Conservation (phyloP, 805 yeast species). For the Spathaspora passalidarum region DNA sequence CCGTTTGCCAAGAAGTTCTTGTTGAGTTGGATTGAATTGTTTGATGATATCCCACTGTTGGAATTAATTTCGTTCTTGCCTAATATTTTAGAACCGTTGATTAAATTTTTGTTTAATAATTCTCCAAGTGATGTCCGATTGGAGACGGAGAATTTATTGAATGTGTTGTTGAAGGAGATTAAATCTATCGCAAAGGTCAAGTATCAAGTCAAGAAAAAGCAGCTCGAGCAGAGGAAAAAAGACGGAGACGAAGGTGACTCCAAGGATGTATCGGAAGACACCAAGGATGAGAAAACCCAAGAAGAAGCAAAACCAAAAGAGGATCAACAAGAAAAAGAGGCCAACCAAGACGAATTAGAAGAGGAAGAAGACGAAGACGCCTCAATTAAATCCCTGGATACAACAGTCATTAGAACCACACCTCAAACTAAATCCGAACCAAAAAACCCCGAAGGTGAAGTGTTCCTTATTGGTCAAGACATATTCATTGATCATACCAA, state of each 20-base stretch:
- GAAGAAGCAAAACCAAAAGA: constrained; percentile 2
- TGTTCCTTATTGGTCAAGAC: constrained; percentile 57
- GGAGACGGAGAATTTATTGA: constrained; percentile 76
- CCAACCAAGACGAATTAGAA: constrained; percentile 4
- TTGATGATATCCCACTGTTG: constrained; percentile 89
- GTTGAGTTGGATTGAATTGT: constrained; percentile 89
- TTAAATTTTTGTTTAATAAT: constrained; percentile 71
- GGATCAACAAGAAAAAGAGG: neutral
- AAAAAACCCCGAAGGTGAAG: constrained; percentile 18
- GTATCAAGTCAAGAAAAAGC: constrained; percentile 39
- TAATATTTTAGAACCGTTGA: constrained; percentile 79
- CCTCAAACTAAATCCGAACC: constrained; percentile 34
- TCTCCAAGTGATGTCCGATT: constrained; percentile 83
- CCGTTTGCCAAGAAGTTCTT: constrained; percentile 90
- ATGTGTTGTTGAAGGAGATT: constrained; percentile 75
- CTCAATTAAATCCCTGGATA: constrained; percentile 26
- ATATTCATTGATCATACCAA: constrained; percentile 75
- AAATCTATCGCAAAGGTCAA: constrained; percentile 71
- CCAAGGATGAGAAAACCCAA: neutral
- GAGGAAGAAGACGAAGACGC: constrained; percentile 14
- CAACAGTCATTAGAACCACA: constrained; percentile 17
- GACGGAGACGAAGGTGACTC: constrained; percentile 19
- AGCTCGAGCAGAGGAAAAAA: constrained; percentile 9
- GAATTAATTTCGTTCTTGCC: constrained; percentile 87
- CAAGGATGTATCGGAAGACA: constrained; percentile 3